Conservation (phyloP, 164 flowering plant species). For the grape (Vitis vinifera) region DNA sequence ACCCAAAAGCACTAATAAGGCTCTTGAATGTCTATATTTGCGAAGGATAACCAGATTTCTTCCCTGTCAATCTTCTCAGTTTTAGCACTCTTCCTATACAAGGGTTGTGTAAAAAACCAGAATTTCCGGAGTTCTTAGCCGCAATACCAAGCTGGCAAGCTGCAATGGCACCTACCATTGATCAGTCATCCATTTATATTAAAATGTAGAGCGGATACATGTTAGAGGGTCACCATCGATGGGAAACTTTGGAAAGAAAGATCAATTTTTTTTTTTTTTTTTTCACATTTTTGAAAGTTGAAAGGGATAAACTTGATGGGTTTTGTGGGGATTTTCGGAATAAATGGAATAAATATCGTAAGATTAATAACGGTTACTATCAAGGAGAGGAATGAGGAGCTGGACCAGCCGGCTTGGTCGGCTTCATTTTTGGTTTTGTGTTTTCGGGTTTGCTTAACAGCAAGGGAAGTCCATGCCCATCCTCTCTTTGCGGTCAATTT, state of each 20-base stretch:
- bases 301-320: not conserved
- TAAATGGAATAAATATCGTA: too few species aligned
- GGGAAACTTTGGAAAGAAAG: not conserved
- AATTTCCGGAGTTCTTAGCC: too few species aligned
- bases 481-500: slow-evolving; percentile 64
- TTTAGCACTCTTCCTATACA: too few species aligned
- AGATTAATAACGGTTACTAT: slow-evolving; percentile 34
- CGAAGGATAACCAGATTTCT: not conserved
- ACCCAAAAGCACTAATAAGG: not conserved
- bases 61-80: too few species aligned
- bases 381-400: slow-evolving; percentile 14
- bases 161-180: too few species aligned
- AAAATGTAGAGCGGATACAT: too few species aligned
- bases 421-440: slow-evolving; percentile 18
- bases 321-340: not conserved
- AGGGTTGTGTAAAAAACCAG: too few species aligned
- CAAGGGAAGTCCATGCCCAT: slow-evolving; percentile 28
- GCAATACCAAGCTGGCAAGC: too few species aligned
- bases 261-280: not conserved
- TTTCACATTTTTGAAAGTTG: not conserved
- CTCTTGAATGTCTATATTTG: not conserved
- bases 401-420: slow-evolving; percentile 46
- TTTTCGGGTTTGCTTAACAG: slow-evolving; percentile 40
- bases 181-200: too few species aligned
- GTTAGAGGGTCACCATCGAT: slow-evolving; percentile 4